Evolutionary conservation across 73 alveolate genomes (phyloP).

Genomic region (Blepharisma stoltei): DNA sequence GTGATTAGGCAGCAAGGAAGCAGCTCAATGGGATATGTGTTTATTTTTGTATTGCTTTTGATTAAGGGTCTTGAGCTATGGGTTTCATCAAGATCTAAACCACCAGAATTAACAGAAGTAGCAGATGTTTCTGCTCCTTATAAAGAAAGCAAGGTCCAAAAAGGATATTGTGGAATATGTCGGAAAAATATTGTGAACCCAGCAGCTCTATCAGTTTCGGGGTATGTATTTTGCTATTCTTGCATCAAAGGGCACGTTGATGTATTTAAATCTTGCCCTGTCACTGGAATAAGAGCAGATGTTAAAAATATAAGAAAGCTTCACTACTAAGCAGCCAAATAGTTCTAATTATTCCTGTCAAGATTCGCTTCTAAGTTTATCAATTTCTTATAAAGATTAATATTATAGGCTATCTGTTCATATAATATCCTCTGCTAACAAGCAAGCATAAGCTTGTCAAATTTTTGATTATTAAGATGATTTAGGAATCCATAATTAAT

Average conservation of each 20-base stretch:
- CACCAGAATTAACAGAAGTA: neutral
- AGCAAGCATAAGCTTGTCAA: too few species aligned
- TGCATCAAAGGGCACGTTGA: neutral
- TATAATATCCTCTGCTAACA: too few species aligned
- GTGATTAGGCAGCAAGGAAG: neutral
- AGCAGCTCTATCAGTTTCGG: conserved; percentile 5
- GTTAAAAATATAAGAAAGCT: neutral
- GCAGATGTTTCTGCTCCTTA: neutral
- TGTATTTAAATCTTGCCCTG: conserved; percentile 2
- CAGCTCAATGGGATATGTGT: neutral
- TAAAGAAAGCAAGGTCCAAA: neutral
- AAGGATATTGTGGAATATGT: neutral
- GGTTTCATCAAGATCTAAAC: neutral
- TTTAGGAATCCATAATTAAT: neutral
- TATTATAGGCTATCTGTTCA: too few species aligned
- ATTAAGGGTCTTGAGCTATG: neutral
- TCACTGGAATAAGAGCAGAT: neutral
- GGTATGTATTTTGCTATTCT: conserved; percentile 27
- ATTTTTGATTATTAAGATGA: too few species aligned
- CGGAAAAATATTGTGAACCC: neutral
- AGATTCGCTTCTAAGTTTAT: too few species aligned
- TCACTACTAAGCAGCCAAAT: neutral
- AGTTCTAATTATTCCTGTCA: neutral
- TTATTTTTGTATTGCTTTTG: neutral
- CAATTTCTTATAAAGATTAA: too few species aligned